Percentiles rank a stretch among this genome's conserved stretches.
Conservation (phyloP, 306 rosid species). For the Lathyrus oleraceus region DNA sequence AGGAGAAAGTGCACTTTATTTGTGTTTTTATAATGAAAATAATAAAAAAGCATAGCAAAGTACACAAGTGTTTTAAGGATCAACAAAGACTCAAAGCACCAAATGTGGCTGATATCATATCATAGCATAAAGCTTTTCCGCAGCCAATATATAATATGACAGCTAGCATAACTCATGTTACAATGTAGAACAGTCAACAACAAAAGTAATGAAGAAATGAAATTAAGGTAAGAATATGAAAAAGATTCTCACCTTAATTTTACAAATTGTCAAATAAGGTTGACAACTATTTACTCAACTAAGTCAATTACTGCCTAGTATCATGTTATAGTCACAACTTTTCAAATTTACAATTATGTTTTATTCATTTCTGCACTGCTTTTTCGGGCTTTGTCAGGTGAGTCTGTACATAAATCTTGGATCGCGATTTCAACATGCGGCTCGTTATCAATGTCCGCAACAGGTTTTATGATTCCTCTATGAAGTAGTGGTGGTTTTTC, state of each 20-base stretch:
- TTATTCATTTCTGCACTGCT: constrained; percentile 24
- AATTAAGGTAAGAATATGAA: constrained; percentile 36
- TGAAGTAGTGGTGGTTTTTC: constrained; percentile 71
- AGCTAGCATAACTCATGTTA: constrained; percentile 14
- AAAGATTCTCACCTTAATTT: constrained; percentile 29
- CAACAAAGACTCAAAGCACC: background rate
- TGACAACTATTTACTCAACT: constrained; percentile 35
- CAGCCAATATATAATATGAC: background rate
- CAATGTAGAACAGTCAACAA: constrained; percentile 4
- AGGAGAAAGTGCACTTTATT: background rate
- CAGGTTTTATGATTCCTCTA: constrained; percentile 67
- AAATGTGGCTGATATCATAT: background rate
- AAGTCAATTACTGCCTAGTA: constrained; percentile 12
- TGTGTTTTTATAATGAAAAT: background rate
- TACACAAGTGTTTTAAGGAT: background rate
- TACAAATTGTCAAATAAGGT: constrained; percentile 1
- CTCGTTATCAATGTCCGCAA: constrained; percentile 33
- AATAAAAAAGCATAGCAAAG: background rate
- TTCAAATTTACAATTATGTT: constrained; percentile 30
- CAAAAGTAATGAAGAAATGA: constrained; percentile 6
- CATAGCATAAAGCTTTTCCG: background rate
- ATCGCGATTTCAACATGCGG: constrained; percentile 55
- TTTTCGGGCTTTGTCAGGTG: constrained; percentile 31
- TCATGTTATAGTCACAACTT: constrained; percentile 32
- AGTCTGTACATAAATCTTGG: constrained; percentile 31